Evolutionary conservation across 305 asterid species (phyloP).

Genomic region (Fraxinus platypoda): DNA sequence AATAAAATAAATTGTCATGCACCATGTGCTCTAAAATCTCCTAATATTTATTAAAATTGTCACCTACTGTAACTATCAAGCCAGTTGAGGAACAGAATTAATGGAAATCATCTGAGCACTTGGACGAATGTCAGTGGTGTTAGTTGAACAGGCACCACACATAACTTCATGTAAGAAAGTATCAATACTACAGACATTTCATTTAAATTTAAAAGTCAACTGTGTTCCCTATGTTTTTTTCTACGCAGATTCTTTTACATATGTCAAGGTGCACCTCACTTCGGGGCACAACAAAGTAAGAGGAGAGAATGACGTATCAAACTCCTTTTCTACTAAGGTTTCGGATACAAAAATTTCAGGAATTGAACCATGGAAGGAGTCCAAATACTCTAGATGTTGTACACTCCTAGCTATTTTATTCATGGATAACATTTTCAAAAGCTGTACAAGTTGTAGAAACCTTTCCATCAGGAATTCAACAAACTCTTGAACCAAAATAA

Average conservation of each 20-base stretch:
- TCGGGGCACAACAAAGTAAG: not conserved
- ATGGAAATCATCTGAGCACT: not conserved
- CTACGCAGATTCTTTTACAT: not conserved
- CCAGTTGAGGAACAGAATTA: conserved; percentile 1
- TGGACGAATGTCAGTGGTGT: not conserved
- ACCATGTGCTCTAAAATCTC: not conserved
- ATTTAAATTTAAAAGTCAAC: not conserved
- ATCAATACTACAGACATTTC: not conserved
- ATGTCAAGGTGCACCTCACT: not conserved
- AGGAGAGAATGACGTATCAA: not conserved
- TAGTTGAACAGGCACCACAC: not conserved
- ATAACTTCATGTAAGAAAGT: not conserved
- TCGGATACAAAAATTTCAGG: not conserved
- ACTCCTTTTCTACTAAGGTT: not conserved
- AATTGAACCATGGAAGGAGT: not conserved
- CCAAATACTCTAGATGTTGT: not conserved
- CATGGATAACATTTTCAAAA: not conserved
- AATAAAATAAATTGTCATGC: not conserved
- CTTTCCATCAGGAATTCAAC: not conserved
- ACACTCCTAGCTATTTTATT: not conserved
- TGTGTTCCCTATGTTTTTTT: not conserved
- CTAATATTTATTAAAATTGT: not conserved
- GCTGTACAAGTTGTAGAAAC: not conserved
- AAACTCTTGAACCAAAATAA: not conserved
- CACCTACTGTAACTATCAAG: not conserved